phyloP scores from a whole-genome alignment of 805 yeast species.

The Cyberlindnera maritima region DNA sequence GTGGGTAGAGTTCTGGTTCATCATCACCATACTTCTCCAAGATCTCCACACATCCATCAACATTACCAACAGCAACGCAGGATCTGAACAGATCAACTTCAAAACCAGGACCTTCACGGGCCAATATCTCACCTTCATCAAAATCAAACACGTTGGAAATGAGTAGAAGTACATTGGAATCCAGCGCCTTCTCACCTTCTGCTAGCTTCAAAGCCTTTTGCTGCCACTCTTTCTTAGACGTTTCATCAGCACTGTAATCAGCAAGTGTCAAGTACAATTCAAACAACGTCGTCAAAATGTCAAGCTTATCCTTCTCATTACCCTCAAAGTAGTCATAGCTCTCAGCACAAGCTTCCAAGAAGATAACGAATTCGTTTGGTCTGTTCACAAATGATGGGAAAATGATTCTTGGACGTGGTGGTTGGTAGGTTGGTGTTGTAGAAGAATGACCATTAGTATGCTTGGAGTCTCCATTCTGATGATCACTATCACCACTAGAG shows the following conservation, averaged over 20 bases:
- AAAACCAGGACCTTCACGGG: conserved; percentile 32
- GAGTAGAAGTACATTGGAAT: conserved; percentile 47
- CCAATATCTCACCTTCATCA: conserved; percentile 42
- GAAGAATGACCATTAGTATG: conserved; percentile 1
- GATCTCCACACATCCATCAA: conserved; percentile 53
- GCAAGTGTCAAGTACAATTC: conserved; percentile 76
- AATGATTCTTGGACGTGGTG: conserved; percentile 86
- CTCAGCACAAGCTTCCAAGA: conserved; percentile 86
- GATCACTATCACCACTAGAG: conserved; percentile 15
- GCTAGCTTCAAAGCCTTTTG: conserved; percentile 58
- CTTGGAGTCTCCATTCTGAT: conserved; percentile 6
- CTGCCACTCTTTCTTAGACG: conserved; percentile 54
- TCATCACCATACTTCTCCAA: conserved; percentile 57
- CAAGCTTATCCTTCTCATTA: conserved; percentile 60
- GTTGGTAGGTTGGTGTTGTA: conserved; percentile 74
- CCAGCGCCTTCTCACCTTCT: conserved; percentile 45
- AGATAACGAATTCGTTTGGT: conserved; percentile 85
- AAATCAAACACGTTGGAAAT: conserved; percentile 45
- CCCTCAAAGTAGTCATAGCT: conserved; percentile 78
- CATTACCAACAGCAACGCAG: conserved; percentile 55
- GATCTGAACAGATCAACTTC: conserved; percentile 63
- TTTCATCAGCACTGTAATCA: conserved; percentile 33
- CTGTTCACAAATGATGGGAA: conserved; percentile 85
- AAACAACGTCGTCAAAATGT: conserved; percentile 71
- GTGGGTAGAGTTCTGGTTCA: conserved; percentile 62